Evolutionary conservation across 2,329 filamentous ascomycete species (phyloP).

Genomic region (Colletotrichum camelliae): DNA sequence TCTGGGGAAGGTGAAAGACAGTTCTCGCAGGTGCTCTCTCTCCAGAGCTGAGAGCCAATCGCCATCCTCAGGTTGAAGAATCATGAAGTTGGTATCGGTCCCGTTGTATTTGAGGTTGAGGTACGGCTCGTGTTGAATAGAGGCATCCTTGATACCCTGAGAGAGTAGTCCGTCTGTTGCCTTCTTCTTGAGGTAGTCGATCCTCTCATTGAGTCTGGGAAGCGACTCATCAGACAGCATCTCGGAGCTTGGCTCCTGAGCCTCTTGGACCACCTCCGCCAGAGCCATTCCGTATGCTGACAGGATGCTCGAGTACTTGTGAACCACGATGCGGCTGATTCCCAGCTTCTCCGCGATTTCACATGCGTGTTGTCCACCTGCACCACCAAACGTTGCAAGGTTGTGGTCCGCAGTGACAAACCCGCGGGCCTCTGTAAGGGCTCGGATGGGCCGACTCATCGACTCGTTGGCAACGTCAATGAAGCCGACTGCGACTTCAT

Average conservation of each 20-base stretch:
- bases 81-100: slow-evolving; percentile 48
- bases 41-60: slow-evolving; percentile 36
- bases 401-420: slow-evolving; percentile 37
- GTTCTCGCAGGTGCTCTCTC: slow-evolving; percentile 37
- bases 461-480: slow-evolving; percentile 39
- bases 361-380: slow-evolving; percentile 45
- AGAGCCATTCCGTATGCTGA: slow-evolving; percentile 47
- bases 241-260: slow-evolving; percentile 32
- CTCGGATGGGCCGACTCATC: slow-evolving; percentile 40
- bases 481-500: slow-evolving; percentile 33
- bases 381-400: slow-evolving; percentile 39
- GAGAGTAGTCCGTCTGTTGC: slow-evolving; percentile 41
- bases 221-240: slow-evolving; percentile 20
- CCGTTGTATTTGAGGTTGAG: slow-evolving; percentile 50
- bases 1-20: slow-evolving; percentile 45
- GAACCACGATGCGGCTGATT: slow-evolving; percentile 41
- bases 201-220: slow-evolving; percentile 23
- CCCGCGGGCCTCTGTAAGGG: slow-evolving; percentile 39
- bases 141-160: neutral
- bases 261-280: slow-evolving; percentile 40
- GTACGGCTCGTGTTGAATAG: slow-evolving; percentile 33
- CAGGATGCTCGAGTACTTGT: slow-evolving; percentile 32
- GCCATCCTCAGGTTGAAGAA: slow-evolving; percentile 31
- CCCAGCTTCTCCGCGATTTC: slow-evolving; percentile 40
- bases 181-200: slow-evolving; percentile 30